These are phyloP conservation scores for Parastagonospora avenae DNA, from an alignment of 2,329 filamentous ascomycete genomes.

Conservation along the genomic window DNA sequence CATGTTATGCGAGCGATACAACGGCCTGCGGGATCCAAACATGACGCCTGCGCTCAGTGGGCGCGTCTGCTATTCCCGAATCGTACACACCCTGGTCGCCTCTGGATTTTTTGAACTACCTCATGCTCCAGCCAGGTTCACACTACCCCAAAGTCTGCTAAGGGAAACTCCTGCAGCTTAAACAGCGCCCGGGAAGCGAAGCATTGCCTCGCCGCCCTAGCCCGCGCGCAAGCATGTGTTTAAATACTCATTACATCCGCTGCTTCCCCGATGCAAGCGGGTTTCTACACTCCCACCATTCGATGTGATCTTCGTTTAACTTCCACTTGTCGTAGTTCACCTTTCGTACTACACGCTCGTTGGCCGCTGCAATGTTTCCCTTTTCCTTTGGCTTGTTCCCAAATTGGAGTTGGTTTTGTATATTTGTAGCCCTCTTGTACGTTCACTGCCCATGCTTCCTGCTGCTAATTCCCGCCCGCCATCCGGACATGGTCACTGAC, in stretches of 20 bases:
- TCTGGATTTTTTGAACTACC: slow-evolving; percentile 45
- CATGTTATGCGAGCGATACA: slow-evolving; percentile 45
- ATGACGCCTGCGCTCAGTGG: slow-evolving; percentile 43
- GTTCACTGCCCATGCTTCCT: slow-evolving; percentile 13
- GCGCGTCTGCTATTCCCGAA: slow-evolving; percentile 40
- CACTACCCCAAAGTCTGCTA: slow-evolving; percentile 50
- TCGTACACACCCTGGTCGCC: slow-evolving; percentile 33
- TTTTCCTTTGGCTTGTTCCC: slow-evolving; percentile 43
- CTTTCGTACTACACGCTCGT: slow-evolving; percentile 45
- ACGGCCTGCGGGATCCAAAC: slow-evolving; percentile 48
- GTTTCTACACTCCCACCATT: slow-evolving; percentile 46
- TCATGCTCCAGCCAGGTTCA: slow-evolving; percentile 48
- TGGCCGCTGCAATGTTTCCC: slow-evolving; percentile 46
- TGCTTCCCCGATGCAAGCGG: slow-evolving; percentile 46
- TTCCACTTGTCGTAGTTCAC: slow-evolving; percentile 40
- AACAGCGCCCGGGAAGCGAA: slow-evolving; percentile 48
- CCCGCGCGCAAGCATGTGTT: slow-evolving; percentile 47
- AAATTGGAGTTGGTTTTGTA: slow-evolving; percentile 48
- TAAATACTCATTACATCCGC: slow-evolving; percentile 47
- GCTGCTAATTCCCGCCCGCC: slow-evolving; percentile 5
- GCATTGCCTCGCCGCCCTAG: slow-evolving; percentile 45
- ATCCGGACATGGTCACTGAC: slow-evolving; percentile 27
- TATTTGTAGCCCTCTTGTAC: slow-evolving; percentile 45
- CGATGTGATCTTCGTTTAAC: slow-evolving; percentile 48
- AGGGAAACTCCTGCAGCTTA: slow-evolving; percentile 47